phyloP scores from a whole-genome alignment of 2,329 filamentous ascomycete genomes.

The Pyrenophora graminea region DNA sequence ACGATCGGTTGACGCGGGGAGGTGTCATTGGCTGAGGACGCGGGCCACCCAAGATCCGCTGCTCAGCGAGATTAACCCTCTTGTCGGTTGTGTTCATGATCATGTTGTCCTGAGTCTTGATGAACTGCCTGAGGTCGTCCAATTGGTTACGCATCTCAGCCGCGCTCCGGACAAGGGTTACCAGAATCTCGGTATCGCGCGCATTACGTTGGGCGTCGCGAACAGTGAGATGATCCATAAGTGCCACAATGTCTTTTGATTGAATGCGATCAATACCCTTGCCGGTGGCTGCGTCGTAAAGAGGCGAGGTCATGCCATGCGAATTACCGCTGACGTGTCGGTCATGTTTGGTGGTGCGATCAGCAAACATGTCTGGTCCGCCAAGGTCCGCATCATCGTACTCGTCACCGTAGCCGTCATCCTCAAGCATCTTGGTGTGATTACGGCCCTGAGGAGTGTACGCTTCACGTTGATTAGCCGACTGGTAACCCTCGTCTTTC shows the following conservation, averaged over 20 bases:
- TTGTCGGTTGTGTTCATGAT: conserved; percentile 86
- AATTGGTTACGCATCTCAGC: conserved; percentile 97
- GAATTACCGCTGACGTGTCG: conserved; percentile 86
- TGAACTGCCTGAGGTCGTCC: conserved; percentile 90
- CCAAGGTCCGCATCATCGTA: conserved; percentile 49
- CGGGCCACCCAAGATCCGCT: conserved; percentile 82
- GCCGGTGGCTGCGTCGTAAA: conserved; percentile 89
- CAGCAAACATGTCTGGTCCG: conserved; percentile 51
- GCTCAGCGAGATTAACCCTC: conserved; percentile 82
- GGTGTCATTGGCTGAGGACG: conserved; percentile 68
- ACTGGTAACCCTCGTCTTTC: conserved; percentile 89
- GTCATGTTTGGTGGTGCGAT: conserved; percentile 53
- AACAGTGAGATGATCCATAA: conserved; percentile 99
- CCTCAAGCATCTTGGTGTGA: conserved; percentile 57
- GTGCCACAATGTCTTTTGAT: conserved; percentile 91
- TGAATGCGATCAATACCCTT: conserved; percentile 89
- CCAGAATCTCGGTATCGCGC: conserved; percentile 92
- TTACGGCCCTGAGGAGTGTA: conserved; percentile 51
- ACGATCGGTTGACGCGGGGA: conserved; percentile 61
- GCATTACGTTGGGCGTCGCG: conserved; percentile 95
- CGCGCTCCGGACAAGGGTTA: conserved; percentile 89
- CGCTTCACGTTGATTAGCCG: conserved; percentile 65
- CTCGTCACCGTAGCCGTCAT: conserved; percentile 61
- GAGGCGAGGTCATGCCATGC: conserved; percentile 83
- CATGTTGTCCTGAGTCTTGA: conserved; percentile 85